A percentile compares a stretch with the other conserved stretches of the same genome.
phyloP scores from a whole-genome alignment of 176 grass and related monocot genomes.

The Thalia dealbata region DNA sequence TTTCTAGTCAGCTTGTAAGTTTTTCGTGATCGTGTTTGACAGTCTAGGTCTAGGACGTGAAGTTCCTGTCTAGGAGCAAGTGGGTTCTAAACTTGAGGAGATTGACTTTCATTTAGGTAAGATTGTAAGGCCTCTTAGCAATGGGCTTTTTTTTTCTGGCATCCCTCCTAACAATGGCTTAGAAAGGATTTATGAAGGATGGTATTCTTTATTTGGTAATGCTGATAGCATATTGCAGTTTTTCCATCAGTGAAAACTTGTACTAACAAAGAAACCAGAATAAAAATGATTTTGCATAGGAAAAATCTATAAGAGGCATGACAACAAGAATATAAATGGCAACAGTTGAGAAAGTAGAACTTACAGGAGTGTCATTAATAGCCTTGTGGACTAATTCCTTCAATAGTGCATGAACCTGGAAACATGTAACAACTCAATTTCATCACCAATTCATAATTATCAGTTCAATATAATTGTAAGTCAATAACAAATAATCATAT shows the following conservation, averaged over 20 bases:
- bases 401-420: constrained; percentile 20
- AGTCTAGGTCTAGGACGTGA: no score
- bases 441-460: background rate
- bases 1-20: no score
- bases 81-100: no score
- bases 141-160: no score
- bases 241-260: background rate
- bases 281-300: background rate
- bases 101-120: no score
- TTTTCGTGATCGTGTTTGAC: no score
- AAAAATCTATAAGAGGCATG: background rate
- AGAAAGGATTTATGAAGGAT: no score
- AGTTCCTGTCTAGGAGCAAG: no score
- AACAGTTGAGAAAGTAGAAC: background rate
- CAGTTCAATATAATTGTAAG: no score
- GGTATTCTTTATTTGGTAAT: no score
- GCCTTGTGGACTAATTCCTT: constrained; percentile 18
- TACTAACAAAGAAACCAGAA: background rate
- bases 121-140: no score
- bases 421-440: background rate
- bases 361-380: constrained; percentile 10
- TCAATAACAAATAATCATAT: background rate
- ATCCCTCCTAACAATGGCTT: no score
- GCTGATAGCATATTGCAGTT: background rate
- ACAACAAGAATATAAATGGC: background rate